These are phyloP conservation scores for Phoma sp. DNA, from an alignment of 2,329 filamentous ascomycete genomes.

Conservation along the genomic window DNA sequence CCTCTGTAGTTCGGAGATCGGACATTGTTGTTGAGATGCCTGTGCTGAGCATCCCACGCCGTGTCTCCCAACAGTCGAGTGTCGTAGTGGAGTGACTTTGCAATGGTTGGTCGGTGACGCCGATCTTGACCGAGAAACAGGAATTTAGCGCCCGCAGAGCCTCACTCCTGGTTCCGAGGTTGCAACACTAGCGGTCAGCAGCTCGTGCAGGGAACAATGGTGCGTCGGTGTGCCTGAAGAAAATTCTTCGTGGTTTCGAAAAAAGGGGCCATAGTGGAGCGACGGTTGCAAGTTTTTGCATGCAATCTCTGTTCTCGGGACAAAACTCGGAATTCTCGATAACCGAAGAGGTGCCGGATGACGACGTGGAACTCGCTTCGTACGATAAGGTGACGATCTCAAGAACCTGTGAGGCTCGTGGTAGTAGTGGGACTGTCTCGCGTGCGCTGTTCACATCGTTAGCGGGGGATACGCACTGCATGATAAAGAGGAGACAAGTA, in stretches of 20 bases:
- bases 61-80: constrained; percentile 2
- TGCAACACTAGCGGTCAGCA: constrained; percentile 32
- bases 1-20: constrained; percentile 5
- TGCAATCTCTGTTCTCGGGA: constrained; percentile 19
- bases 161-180: constrained; percentile 26
- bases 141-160: constrained; percentile 15
- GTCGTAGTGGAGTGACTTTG: constrained; percentile 4
- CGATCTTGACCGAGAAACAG: constrained; percentile 31
- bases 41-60: constrained; percentile 5
- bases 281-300: constrained; percentile 9
- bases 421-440: constrained; percentile 10
- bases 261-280: constrained; percentile 32
- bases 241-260: constrained; percentile 26
- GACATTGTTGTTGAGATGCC: constrained; percentile 11
- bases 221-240: constrained; percentile 18
- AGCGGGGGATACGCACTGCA: constrained; percentile 10
- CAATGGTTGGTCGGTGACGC: constrained; percentile 18
- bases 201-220: constrained; percentile 9
- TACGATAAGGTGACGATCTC: constrained; percentile 7
- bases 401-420: neutral
- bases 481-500: constrained; percentile 7
- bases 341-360: constrained; percentile 15
- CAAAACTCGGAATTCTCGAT: constrained; percentile 16
- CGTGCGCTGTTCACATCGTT: constrained; percentile 4
- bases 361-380: constrained; percentile 8